Base-by-base conservation (phyloP, 108 stramenopile species). In the Cyclotella choctawhatcheeana region DNA sequence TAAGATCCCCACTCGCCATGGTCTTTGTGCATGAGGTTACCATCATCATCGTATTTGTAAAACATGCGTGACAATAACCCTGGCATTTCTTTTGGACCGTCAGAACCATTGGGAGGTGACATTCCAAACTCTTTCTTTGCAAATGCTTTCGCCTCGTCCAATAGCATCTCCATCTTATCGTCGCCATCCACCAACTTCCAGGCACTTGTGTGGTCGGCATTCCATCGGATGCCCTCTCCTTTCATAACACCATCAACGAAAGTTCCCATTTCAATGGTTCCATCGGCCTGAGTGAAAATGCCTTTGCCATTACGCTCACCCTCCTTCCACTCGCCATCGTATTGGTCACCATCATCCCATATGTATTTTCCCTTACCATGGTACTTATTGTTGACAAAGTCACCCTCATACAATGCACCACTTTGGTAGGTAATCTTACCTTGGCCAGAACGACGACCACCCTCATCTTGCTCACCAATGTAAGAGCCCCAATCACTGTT, bases 221-320 rank as follows among this genome's bases (percentile, higher is more conserved):
- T 87, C 92, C 92, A 93, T 48, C 29, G 62, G 24, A 89, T 84
- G 44, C 78, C 76, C 12, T 86, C 85, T 24, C 69, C 82, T 40
- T n/a, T 47, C 29, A 22, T 26, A 0, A 65, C 56, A 22, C 82
- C 85, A 44, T 71, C 69, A 52, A 87, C 87, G 68, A 89, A 74
- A 32, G 25, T 56, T 0, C 48, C 31, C 1, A 53, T 53, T 17
- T 65, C 54, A 3, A 63, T 64, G 6, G 43, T 30, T 2, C 73
- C 73, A 59, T 65, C 73, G 2, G 55, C 31, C 5, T 6, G 16
- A 4, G 34, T 32, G 35, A 51, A 74, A 4, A 58, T 58, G 12
- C 73, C 63, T 18, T 64, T 37, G 24, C 73, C 73, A 33, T 74
- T 8, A 2, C 73, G 64, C 27, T 74, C 73, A 22, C 73, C 73